These are phyloP conservation scores for Grifola frondosa DNA, from an alignment of 1,284 basidiomycete genomes.

Conservation along the genomic window DNA sequence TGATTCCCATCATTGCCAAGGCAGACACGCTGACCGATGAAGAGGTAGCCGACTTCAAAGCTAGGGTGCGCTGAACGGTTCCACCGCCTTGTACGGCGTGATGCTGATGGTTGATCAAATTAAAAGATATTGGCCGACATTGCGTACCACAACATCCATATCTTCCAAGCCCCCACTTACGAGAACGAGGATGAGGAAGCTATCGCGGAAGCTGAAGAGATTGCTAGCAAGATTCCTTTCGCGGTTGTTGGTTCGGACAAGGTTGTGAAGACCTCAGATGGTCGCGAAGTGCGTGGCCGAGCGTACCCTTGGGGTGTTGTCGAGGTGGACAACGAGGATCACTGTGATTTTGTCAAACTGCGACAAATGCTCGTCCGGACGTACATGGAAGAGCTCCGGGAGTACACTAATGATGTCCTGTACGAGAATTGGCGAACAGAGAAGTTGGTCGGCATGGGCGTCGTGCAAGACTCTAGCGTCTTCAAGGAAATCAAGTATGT, in stretches of 20 bases:
- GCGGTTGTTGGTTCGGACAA: conserved; percentile 93
- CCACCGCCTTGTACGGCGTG: neutral
- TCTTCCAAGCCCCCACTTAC: conserved; percentile 94
- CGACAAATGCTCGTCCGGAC: conserved; percentile 97
- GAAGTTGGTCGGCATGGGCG: conserved; percentile 93
- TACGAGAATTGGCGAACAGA: conserved; percentile 98
- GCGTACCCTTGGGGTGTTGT: conserved; percentile 96
- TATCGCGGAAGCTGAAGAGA: conserved; percentile 92
- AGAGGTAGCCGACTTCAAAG: conserved; percentile 90
- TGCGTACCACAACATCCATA: conserved; percentile 89
- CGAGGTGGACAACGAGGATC: conserved; percentile 96
- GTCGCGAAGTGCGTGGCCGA: conserved; percentile 88
- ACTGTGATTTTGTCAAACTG: conserved; percentile 98
- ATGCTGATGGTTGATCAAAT: neutral
- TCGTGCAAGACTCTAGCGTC: conserved; percentile 92
- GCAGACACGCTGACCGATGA: conserved; percentile 96
- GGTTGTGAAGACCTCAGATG: conserved; percentile 79
- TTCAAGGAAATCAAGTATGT: conserved; percentile 98
- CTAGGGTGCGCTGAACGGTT: conserved; percentile 55
- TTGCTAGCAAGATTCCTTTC: conserved; percentile 95
- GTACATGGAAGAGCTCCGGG: conserved; percentile 97
- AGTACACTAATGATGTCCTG: conserved; percentile 89
- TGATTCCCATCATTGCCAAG: conserved; percentile 97
- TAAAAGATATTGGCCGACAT: conserved; percentile 86
- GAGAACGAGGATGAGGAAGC: conserved; percentile 98